Conservation (phyloP, 2,329 filamentous ascomycete genomes). For the Drechslerella coelobrocha region DNA sequence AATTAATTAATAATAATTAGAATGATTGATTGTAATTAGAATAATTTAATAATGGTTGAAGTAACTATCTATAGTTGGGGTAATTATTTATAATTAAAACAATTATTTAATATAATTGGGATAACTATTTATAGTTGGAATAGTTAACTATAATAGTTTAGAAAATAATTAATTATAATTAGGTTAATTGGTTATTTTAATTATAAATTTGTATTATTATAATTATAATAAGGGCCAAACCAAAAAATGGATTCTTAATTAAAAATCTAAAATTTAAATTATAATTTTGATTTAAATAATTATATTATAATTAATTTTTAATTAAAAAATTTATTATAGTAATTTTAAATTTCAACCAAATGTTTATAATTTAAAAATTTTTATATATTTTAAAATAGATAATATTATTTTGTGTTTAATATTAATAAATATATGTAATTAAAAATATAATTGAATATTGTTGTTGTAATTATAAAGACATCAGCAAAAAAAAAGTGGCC, state of each 20-base stretch:
- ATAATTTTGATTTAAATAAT: background rate
- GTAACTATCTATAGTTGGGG: too few relatives aligned
- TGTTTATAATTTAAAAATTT: background rate
- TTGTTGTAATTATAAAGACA: too few relatives aligned
- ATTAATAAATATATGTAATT: conserved; percentile 4
- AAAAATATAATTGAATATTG: conserved; percentile 5
- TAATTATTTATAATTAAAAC: too few relatives aligned
- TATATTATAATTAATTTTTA: background rate
- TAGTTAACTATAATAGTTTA: conserved; percentile 1
- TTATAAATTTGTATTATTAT: conserved; percentile 4
- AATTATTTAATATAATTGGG: background rate
- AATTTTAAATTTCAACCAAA: background rate
- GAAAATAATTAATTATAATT: too few relatives aligned
- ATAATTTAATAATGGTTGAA: too few relatives aligned
- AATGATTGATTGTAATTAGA: too few relatives aligned
- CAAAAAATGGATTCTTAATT: too few relatives aligned
- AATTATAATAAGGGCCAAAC: background rate
- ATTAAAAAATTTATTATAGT: background rate
- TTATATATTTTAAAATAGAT: background rate
- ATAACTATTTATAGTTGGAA: background rate
- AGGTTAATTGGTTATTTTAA: too few relatives aligned
- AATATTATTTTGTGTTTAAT: too few relatives aligned
- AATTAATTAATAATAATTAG: too few relatives aligned
- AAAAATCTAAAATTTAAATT: too few relatives aligned
- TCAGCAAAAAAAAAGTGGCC: too few relatives aligned